Evolutionary conservation across 2,329 filamentous ascomycete species (phyloP).

Genomic region (Ascosphaera apis): DNA sequence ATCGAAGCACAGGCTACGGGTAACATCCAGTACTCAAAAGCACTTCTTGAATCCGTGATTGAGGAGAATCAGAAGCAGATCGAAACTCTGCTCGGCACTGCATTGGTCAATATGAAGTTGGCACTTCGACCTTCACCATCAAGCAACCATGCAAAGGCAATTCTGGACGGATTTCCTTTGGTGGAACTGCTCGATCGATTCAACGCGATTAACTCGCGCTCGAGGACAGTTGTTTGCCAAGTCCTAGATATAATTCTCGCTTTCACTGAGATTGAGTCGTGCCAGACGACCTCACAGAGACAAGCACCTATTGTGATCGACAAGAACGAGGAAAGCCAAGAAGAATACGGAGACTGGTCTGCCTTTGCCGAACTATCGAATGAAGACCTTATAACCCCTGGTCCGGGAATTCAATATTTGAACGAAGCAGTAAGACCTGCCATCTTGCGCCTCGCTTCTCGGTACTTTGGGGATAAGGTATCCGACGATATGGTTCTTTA

Average conservation of each 20-base stretch:
- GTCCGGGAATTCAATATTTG: slow-evolving; percentile 12
- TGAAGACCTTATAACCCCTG: slow-evolving; percentile 9
- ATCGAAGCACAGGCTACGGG: slow-evolving; percentile 28
- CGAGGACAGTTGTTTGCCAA: slow-evolving; percentile 25
- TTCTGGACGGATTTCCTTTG: slow-evolving; percentile 23
- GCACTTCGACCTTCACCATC: slow-evolving; percentile 22
- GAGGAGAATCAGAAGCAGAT: slow-evolving; percentile 34
- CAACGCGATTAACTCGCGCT: slow-evolving; percentile 22
- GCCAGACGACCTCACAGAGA: slow-evolving; percentile 5
- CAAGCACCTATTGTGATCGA: slow-evolving; percentile 8
- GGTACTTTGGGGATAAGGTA: slow-evolving; percentile 32
- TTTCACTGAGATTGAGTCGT: slow-evolving; percentile 15
- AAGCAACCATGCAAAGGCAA: slow-evolving; percentile 17
- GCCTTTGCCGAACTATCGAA: slow-evolving; percentile 26
- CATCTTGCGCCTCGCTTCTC: slow-evolving; percentile 32
- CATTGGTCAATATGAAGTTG: slow-evolving; percentile 26
- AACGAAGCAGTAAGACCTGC: slow-evolving; percentile 24
- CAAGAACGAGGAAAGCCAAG: slow-evolving; percentile 37
- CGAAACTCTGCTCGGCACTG: slow-evolving; percentile 29
- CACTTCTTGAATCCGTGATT: slow-evolving; percentile 29
- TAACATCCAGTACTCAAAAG: slow-evolving; percentile 19
- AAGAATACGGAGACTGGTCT: slow-evolving; percentile 33
- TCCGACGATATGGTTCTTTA: slow-evolving; percentile 31
- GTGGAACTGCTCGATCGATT: slow-evolving; percentile 28
- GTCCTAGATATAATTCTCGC: slow-evolving; percentile 24